Percentiles rank a stretch among this genome's conserved stretches.
phyloP scores from a whole-genome alignment of 495 filamentous ascomycete genomes.

The Neurospora sp. region DNA sequence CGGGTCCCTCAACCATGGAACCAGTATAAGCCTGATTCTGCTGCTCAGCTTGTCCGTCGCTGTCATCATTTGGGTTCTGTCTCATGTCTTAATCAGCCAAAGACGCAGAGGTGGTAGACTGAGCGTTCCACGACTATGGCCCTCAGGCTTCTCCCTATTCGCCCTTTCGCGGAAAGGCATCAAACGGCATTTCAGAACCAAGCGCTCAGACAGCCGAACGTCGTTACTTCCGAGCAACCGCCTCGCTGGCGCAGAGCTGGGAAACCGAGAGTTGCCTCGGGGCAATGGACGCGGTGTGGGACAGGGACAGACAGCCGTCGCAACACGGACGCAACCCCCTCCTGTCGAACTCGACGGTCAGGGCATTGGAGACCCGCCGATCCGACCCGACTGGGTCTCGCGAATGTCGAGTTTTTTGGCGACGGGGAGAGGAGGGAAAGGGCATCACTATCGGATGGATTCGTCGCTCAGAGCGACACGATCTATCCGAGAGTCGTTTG shows the following conservation, averaged over 20 bases:
- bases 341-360: constrained; percentile 23
- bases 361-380: constrained; percentile 1
- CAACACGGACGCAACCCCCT: constrained; percentile 11
- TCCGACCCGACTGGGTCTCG: constrained; percentile 2
- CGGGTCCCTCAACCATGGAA: constrained; percentile 6
- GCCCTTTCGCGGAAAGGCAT: not conserved
- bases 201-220: not conserved
- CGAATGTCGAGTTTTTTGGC: constrained; percentile 4
- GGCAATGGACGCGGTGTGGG: not conserved
- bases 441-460: not conserved
- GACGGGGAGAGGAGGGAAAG: not conserved
- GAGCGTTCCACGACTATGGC: not conserved
- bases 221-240: not conserved
- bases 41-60: constrained; percentile 20
- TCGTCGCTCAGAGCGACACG: not conserved
- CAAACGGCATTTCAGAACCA: no score
- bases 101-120: constrained; percentile 4
- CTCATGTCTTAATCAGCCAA: constrained; percentile 14
- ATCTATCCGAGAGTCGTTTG: constrained; percentile 17
- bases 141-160: not conserved
- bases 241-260: not conserved
- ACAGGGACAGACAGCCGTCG: not conserved
- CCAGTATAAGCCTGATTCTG: constrained; percentile 22
- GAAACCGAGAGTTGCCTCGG: not conserved
- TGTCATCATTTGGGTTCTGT: constrained; percentile 14